These are phyloP conservation scores for Phytopythium sindhum DNA, from an alignment of 352 stramenopile genomes.

Conservation along the genomic window DNA sequence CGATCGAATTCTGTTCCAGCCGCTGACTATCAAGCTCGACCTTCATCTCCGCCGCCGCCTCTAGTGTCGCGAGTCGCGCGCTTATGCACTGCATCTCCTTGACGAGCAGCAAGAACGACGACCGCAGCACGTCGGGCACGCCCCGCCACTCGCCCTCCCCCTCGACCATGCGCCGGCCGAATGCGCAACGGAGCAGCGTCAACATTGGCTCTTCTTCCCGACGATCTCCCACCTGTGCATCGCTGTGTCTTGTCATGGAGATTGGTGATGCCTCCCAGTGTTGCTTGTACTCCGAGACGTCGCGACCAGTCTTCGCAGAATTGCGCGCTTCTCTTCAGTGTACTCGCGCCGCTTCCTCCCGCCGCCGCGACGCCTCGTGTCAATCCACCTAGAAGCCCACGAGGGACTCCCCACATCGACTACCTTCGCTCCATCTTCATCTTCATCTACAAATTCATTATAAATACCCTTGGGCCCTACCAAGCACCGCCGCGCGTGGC, in stretches of 20 bases:
- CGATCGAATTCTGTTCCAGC: background rate
- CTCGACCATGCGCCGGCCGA: slow-evolving; percentile 29
- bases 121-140: slow-evolving; percentile 47
- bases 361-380: background rate
- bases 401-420: background rate
- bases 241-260: background rate
- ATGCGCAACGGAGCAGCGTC: slow-evolving; percentile 34
- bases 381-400: background rate
- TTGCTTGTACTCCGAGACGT: background rate
- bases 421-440: background rate
- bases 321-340: background rate
- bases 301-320: background rate
- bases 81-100: slow-evolving; percentile 33
- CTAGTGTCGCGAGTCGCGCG: background rate
- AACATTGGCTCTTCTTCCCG: background rate
- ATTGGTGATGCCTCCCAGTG: background rate
- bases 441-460: background rate
- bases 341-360: background rate
- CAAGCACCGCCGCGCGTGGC: background rate
- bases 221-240: background rate
- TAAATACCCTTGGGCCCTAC: background rate
- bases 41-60: background rate
- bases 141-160: slow-evolving; percentile 40
- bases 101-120: slow-evolving; percentile 48
- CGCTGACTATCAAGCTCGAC: background rate